Percentiles rank a stretch among this genome's conserved stretches.
These are phyloP conservation scores for Apostasia shenzhenica DNA, from an alignment of 106 monocot genomes.

Conservation along the genomic window DNA sequence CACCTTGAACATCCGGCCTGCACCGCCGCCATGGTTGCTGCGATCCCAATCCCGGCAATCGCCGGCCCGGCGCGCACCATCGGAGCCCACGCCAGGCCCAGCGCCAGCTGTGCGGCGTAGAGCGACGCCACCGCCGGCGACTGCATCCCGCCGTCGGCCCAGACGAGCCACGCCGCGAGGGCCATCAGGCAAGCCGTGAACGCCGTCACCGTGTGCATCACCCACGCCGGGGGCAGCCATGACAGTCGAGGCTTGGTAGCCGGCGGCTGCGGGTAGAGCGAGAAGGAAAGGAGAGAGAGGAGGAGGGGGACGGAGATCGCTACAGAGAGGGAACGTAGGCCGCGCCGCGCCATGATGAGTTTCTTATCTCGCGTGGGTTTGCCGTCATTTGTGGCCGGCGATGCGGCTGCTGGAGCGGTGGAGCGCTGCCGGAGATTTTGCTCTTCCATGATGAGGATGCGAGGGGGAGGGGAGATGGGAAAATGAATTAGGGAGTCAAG, in stretches of 20 bases:
- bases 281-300: constrained; percentile 13
- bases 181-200: constrained; percentile 19
- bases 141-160: constrained; percentile 31
- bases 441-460: constrained; percentile 16
- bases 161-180: constrained; percentile 29
- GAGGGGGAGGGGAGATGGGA: background rate
- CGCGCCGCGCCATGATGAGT: constrained; percentile 25
- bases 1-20: constrained; percentile 5
- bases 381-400: background rate
- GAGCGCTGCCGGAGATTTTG: constrained; percentile 5
- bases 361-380: constrained; percentile 10
- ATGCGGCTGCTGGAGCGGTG: background rate
- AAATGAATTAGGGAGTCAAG: background rate
- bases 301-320: constrained; percentile 28
- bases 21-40: constrained; percentile 2
- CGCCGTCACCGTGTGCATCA: constrained; percentile 22
- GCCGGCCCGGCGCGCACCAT: constrained; percentile 5
- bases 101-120: constrained; percentile 13
- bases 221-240: constrained; percentile 27
- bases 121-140: background rate
- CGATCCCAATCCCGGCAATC: constrained; percentile 6
- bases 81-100: constrained; percentile 21
- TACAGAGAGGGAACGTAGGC: constrained; percentile 34
- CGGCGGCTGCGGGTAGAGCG: background rate
- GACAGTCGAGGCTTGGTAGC: background rate